Evolutionary conservation across 805 yeast genomes (phyloP), one percentile per base, ranked within the genome.

Genomic region (Kodamaea kakaduensis): DNA sequence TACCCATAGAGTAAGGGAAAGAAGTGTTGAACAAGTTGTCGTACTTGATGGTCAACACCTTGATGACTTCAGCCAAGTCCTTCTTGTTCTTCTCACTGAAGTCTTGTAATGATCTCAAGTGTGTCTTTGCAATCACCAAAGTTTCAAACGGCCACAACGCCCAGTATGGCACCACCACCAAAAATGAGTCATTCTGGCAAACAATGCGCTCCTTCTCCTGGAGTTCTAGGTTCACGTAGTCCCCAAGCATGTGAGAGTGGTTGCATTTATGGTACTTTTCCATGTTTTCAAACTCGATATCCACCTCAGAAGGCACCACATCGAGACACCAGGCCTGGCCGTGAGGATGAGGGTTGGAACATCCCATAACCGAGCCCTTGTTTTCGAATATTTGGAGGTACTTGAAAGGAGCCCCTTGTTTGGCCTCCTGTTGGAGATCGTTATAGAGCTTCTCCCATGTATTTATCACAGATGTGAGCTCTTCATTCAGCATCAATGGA

Each of bases 111-210:
- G 78, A 71, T 16, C 70, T 56, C 34, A 78, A 58, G 39, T 78
- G 79, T 9, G 61, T 55, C 48, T 76, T 76, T n/a, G 85, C 53
- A 5, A 81, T 57, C 21, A 82, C 60, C 59, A 82, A 58, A 5
- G 85, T 77, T 58, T 82, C 88, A 52, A 81, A 82, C 10, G 90
- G 90, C 89, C 89, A 82, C 22, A 77, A 67, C 5, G 88, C 89
- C 90, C 90, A 82, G 53, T 77, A 82, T 36, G 89, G 89, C 13
- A 82, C 87, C 8, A 82, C 76, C 4, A 73, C 84, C 15, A 82
- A 47, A 45, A 82, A 82, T 3, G 77, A 64, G 39, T 75, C 84
- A 51, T 81, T 82, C 37, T 72, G 69, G 15, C 69, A 62, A 9
- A 82, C 79, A 22, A 78, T 45, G 39, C 89, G 70, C 37, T 64